Base-by-base conservation (phyloP, 345 rosid species). In the Heritiera littoralis region DNA sequence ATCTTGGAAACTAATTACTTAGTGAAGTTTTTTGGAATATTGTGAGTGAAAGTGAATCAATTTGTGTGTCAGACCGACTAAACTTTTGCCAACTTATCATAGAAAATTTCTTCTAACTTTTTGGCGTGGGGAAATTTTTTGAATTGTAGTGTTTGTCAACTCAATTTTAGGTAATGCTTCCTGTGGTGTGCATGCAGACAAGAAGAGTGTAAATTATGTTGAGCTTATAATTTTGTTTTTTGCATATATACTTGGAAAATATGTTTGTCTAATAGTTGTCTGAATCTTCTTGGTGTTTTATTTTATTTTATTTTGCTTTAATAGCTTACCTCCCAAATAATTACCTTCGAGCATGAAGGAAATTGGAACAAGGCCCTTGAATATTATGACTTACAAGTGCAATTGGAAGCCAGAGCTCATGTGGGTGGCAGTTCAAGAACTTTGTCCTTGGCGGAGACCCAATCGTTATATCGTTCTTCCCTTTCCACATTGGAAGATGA, bases 331-430 rank as follows among this genome's bases (percentile, higher is more conserved):
- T 92, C 98, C 80, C 99, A 95, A 91, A 89, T 91, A 80, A 88
- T 91, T 76, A 93, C 96, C 82, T 92, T 86, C 84, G 99, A 95
- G 93, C 98, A 93, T 68, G 98, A 93, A 87, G 98, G 98, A 77
- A 90, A 93, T 78, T 95, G 99, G 99, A 89, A 86, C 80, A 92
- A 91, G 86, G 99, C 96, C 66, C 98, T 95, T 66, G 99, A 95
- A 81, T 93, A 90, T 79, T 93, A 95, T 85, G 98, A 95, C 80
- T 81, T 93, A 79, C 98, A 92, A 95, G 92, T 92, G 59, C 90
- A 94, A 72, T 91, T 95, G 40, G 86, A 87, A 79, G 80, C 86
- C 76, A 82, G 84, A 79, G 71, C 82, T 78, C 86, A 81, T 70
- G 58, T 75, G 46, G 81, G 68, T 78, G 77, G 83, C 71, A 80